Percentiles rank a stretch among this genome's conserved stretches.
Conservation (phyloP, 257 asterid genomes). For the Nemophila menziesii region DNA sequence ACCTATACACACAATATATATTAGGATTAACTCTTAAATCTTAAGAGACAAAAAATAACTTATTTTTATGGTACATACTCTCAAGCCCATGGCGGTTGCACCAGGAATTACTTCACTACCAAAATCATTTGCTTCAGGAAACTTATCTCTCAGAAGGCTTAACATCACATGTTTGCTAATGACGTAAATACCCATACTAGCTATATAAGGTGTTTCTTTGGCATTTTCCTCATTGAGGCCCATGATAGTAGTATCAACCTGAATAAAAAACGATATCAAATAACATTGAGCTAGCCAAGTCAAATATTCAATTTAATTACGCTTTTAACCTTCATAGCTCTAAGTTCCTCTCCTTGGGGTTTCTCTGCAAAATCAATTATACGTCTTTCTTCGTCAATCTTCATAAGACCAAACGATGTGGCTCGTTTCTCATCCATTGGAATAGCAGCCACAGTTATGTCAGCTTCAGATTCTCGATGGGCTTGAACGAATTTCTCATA, state of each 20-base stretch:
- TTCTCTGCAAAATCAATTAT: constrained; percentile 83
- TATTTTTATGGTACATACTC: constrained; percentile 36
- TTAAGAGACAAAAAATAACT: constrained; percentile 5
- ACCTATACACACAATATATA: constrained; percentile 35
- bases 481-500: constrained; percentile 92
- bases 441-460: constrained; percentile 89
- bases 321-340: constrained; percentile 61
- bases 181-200: constrained; percentile 96
- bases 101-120: constrained; percentile 99
- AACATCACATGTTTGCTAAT: constrained; percentile 89
- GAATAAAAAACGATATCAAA: constrained; percentile 4
- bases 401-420: constrained; percentile 90
- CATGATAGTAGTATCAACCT: constrained; percentile 91
- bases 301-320: too few species aligned
- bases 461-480: constrained; percentile 97
- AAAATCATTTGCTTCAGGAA: constrained; percentile 92
- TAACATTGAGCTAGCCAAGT: too few species aligned
- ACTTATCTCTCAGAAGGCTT: constrained; percentile 55
- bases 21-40: too few species aligned
- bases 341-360: constrained; percentile 83
- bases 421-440: constrained; percentile 98
- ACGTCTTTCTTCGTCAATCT: constrained; percentile 96
- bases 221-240: constrained; percentile 95
- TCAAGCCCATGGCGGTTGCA: constrained; percentile 72
- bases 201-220: constrained; percentile 87